Percentiles rank a stretch among this genome's conserved stretches.
These are phyloP conservation scores for Pestalotiopsis fici DNA, from an alignment of 2,329 filamentous ascomycete species.

Conservation along the genomic window DNA sequence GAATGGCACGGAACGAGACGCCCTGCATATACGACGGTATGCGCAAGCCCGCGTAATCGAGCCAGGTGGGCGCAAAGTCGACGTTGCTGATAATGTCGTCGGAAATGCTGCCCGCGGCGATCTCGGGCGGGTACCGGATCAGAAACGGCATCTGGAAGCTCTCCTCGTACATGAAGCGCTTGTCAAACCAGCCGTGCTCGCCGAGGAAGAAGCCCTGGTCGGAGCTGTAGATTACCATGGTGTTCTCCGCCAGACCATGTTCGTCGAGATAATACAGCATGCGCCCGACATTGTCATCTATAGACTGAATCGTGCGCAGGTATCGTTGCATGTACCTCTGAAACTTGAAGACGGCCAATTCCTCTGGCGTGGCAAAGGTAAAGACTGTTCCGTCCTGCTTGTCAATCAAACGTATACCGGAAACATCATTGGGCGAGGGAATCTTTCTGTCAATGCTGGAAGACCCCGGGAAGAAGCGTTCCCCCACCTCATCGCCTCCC, in stretches of 20 bases:
- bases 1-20: slow-evolving; percentile 38
- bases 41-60: slow-evolving; percentile 43
- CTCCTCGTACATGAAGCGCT: slow-evolving; percentile 60
- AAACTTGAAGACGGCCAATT: slow-evolving; percentile 55
- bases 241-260: slow-evolving; percentile 43
- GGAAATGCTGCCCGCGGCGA: slow-evolving; percentile 37
- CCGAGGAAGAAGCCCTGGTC: slow-evolving; percentile 59
- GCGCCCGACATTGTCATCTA: slow-evolving; percentile 54
- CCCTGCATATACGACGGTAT: slow-evolving; percentile 55
- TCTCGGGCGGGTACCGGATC: slow-evolving; percentile 44
- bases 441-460: slow-evolving; percentile 26
- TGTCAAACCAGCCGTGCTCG: slow-evolving; percentile 60
- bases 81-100: slow-evolving; percentile 55
- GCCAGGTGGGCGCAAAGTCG: slow-evolving; percentile 52
- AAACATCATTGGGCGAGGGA: slow-evolving; percentile 13
- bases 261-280: slow-evolving; percentile 47
- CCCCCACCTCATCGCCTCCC: slow-evolving; percentile 41
- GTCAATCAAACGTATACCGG: slow-evolving; percentile 37
- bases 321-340: slow-evolving; percentile 59
- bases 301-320: slow-evolving; percentile 49
- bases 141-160: slow-evolving; percentile 58
- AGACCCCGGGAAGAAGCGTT: slow-evolving; percentile 27
- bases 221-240: slow-evolving; percentile 53
- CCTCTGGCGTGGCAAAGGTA: slow-evolving; percentile 38
- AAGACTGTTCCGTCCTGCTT: slow-evolving; percentile 47